Evolutionary conservation across 1,139 yeast species (phyloP), one percentile per base, ranked within the genome.

Genomic region (Suhomyces yuchorum): DNA sequence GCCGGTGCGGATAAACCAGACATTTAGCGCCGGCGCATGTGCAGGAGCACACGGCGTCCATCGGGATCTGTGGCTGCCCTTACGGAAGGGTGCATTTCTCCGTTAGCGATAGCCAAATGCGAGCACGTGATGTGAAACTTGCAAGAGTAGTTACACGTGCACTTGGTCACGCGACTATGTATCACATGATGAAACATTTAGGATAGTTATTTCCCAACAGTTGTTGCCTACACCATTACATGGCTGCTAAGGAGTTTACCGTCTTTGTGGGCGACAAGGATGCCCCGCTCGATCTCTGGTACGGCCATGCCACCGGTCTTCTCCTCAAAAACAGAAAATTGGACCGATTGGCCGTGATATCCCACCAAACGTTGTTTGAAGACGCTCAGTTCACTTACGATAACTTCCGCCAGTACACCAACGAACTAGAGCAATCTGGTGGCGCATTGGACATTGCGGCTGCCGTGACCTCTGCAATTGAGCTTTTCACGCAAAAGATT

Each of bases 311-410:
- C 19, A 59, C 75, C 4, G 63, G 69, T 32, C 78, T 81, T 51
- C 70, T 76, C 38, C 50, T 77, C 48, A 68, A 74, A 45, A 84
- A 74, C 5, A 70, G 88, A 40, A 83, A 82, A 57, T 77, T 83
- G 3, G 90, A 85, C 56, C 67, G 68, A 37, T 71, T 82, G 1
- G 78, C 82, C 0, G 61, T 82, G 3, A 65, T 80, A 2, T 66
- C 17, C 34, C 53, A 50, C 32, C 60, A 56, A 0, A 63, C 58
- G 14, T 46, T 54, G 28, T 66, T 62, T 44, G 48, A 57, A 17
- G 71, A 71, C n/a, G 58, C 68, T 32, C 55, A 49, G 18, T 51
- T 56, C 51, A 48, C 57, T 2, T 70, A 68, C 42, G 47, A 48
- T 2, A 54, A 54, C 14, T 56, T 67, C 43, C 56, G 58, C 46